Evolutionary conservation across 2,329 filamentous ascomycete genomes (phyloP).

Genomic region (Amphichorda felina): DNA sequence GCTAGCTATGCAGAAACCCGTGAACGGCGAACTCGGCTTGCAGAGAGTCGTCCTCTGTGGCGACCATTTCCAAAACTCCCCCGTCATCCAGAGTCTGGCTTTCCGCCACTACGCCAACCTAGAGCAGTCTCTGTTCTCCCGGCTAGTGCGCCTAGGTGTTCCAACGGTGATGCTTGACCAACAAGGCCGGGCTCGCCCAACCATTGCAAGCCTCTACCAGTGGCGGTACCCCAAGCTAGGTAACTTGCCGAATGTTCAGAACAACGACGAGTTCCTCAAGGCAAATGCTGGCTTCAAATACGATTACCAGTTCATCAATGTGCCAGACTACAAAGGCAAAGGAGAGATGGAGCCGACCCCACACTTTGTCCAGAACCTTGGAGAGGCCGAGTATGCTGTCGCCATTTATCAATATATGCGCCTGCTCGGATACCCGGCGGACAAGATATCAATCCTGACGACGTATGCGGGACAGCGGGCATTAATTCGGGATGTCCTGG

Average conservation of each 20-base stretch:
- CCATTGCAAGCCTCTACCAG: conserved; percentile 78
- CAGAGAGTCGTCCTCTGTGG: conserved; percentile 87
- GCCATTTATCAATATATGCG: conserved; percentile 97
- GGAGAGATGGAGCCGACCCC: conserved; percentile 85
- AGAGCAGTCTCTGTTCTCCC: conserved; percentile 88
- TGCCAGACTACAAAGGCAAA: conserved; percentile 80
- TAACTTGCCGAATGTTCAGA: conserved; percentile 65
- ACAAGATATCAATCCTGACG: conserved; percentile 75
- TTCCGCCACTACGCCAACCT: conserved; percentile 93
- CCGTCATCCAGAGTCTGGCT: conserved; percentile 86
- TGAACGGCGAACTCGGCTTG: conserved; percentile 59
- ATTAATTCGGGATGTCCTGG: conserved; percentile 76
- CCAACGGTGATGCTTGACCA: conserved; percentile 83
- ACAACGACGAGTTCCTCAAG: conserved; percentile 55
- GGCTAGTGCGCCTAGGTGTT: conserved; percentile 84
- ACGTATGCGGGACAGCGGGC: conserved; percentile 90
- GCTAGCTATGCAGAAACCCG: conserved; percentile 76
- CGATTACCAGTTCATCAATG: conserved; percentile 95
- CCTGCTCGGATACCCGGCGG: conserved; percentile 78
- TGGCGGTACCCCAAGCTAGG: conserved; percentile 82
- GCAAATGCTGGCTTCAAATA: conserved; percentile 89
- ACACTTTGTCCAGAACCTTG: conserved; percentile 93
- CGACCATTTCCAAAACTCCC: conserved; percentile 94
- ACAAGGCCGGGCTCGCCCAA: conserved; percentile 81
- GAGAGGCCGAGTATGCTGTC: conserved; percentile 93